Evolutionary conservation across 768 basidiomycete genomes (phyloP).

Genomic region (Mycena chlorophos): DNA sequence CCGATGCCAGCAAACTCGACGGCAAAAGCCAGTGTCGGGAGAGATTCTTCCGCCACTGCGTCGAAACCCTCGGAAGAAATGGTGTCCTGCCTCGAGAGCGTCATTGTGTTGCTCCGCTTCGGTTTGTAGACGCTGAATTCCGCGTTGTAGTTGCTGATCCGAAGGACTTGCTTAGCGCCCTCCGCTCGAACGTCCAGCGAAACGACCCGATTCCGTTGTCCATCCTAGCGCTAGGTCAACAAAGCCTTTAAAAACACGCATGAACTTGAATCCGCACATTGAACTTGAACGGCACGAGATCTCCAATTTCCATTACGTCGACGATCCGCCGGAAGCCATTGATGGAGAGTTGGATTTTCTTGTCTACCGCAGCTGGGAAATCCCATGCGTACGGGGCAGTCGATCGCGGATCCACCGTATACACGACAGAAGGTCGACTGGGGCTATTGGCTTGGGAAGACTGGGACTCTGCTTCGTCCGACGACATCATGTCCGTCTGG

Average conservation of each 20-base stretch:
- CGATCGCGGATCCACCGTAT: slow-evolving; percentile 58
- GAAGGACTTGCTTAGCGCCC: slow-evolving; percentile 77
- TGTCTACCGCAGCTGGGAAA: slow-evolving; percentile 78
- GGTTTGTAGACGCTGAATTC: slow-evolving; percentile 89
- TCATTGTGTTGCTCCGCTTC: slow-evolving; percentile 46
- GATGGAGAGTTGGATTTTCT: slow-evolving; percentile 68
- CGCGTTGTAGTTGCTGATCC: slow-evolving; percentile 83
- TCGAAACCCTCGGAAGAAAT: slow-evolving; percentile 81
- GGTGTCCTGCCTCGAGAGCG: slow-evolving; percentile 66
- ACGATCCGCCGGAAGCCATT: slow-evolving; percentile 64
- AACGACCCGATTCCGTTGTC: slow-evolving; percentile 61
- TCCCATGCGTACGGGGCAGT: slow-evolving; percentile 88
- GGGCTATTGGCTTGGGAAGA: slow-evolving; percentile 3
- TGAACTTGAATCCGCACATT: slow-evolving; percentile 44
- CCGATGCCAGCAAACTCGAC: slow-evolving; percentile 90
- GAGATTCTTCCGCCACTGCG: slow-evolving; percentile 73
- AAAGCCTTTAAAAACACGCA: not conserved
- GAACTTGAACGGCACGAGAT: slow-evolving; percentile 87
- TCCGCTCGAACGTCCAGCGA: slow-evolving; percentile 94
- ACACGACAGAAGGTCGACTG: slow-evolving; percentile 46
- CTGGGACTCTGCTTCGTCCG: slow-evolving; percentile 32
- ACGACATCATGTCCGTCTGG: slow-evolving; percentile 63
- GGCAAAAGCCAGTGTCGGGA: slow-evolving; percentile 62
- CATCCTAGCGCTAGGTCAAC: slow-evolving; percentile 44
- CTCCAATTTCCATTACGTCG: slow-evolving; percentile 95